Evolutionary conservation across 1,284 basidiomycete genomes (phyloP).

Genomic region (Cutaneotrichosporon spelunceum): DNA sequence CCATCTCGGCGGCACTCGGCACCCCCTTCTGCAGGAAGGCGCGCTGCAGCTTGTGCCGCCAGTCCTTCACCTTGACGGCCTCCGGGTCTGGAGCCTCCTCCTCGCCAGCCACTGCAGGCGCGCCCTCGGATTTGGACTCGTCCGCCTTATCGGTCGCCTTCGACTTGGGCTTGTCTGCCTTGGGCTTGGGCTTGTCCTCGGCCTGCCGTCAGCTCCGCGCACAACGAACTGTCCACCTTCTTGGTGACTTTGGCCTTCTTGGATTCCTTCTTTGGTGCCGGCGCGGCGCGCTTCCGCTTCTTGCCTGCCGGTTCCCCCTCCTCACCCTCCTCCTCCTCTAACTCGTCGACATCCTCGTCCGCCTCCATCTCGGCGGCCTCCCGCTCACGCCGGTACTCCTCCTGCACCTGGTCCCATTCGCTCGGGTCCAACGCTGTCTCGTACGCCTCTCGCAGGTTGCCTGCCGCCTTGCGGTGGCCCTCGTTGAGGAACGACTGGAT

Average conservation of each 20-base stretch:
- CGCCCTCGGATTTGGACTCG: slow-evolving; percentile 30
- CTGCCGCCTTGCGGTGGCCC: slow-evolving; percentile 64
- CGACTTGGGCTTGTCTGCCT: slow-evolving; percentile 46
- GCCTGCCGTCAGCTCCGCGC: slow-evolving; percentile 11
- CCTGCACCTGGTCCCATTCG: slow-evolving; percentile 59
- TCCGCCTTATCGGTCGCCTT: slow-evolving; percentile 45
- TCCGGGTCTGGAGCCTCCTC: slow-evolving; percentile 57
- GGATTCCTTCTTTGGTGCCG: slow-evolving; percentile 53
- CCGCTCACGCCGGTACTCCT: slow-evolving; percentile 57
- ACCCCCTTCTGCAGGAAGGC: slow-evolving; percentile 69
- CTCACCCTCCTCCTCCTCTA: slow-evolving; percentile 58
- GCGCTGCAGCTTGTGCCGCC: slow-evolving; percentile 87
- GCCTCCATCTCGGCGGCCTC: slow-evolving; percentile 59
- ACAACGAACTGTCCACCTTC: slow-evolving; percentile 29
- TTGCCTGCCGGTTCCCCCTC: slow-evolving; percentile 44
- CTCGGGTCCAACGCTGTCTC: slow-evolving; percentile 74
- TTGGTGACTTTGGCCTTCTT: slow-evolving; percentile 57
- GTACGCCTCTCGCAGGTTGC: slow-evolving; percentile 76
- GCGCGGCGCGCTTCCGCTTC: slow-evolving; percentile 57
- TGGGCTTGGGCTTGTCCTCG: slow-evolving; percentile 54
- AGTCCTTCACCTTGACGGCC: slow-evolving; percentile 71
- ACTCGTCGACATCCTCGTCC: slow-evolving; percentile 62
- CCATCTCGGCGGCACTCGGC: slow-evolving; percentile 65
- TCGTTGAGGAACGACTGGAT: slow-evolving; percentile 78
- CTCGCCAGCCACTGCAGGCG: slow-evolving; percentile 30